Conservation (phyloP, 371 early-diverging fungal genomes). For the Lichtheimia corymbifera region DNA sequence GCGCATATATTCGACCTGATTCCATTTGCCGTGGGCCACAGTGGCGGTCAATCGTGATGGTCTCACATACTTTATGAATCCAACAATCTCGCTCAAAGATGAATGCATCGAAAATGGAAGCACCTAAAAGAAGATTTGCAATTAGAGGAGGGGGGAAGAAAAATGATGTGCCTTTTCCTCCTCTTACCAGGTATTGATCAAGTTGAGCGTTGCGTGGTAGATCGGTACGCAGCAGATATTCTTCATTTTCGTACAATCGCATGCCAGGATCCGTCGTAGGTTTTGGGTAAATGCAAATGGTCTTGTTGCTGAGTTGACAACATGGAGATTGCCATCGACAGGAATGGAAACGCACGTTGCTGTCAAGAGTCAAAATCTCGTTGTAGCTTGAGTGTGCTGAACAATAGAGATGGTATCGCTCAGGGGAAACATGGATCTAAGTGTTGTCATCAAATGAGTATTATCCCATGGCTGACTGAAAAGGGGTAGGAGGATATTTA, state of each 20-base stretch:
- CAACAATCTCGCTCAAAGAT: constrained; percentile 18
- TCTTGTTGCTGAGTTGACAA: neutral
- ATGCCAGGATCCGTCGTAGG: neutral
- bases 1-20: constrained; percentile 2
- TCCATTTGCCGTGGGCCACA: constrained; percentile 23
- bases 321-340: constrained; percentile 17
- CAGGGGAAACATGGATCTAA: constrained; percentile 33
- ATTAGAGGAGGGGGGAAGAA: too few relatives aligned
- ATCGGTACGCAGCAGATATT: constrained; percentile 13
- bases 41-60: constrained; percentile 20
- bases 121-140: constrained; percentile 6
- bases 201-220: constrained; percentile 3
- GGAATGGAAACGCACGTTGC: constrained; percentile 24
- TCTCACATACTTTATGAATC: constrained; percentile 12
- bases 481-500: too few relatives aligned
- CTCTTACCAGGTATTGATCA: constrained; percentile 9
- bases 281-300: constrained; percentile 5
- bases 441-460: neutral
- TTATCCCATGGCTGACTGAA: too few relatives aligned
- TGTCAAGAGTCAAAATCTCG: constrained; percentile 13
- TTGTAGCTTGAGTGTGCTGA: constrained; percentile 17
- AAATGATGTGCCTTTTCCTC: neutral
- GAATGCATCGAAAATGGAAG: constrained; percentile 29
- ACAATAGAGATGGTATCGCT: constrained; percentile 31
- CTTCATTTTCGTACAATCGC: neutral